Conservation (phyloP, 441 rosid species). For the Pelargonium cotyledonis region DNA sequence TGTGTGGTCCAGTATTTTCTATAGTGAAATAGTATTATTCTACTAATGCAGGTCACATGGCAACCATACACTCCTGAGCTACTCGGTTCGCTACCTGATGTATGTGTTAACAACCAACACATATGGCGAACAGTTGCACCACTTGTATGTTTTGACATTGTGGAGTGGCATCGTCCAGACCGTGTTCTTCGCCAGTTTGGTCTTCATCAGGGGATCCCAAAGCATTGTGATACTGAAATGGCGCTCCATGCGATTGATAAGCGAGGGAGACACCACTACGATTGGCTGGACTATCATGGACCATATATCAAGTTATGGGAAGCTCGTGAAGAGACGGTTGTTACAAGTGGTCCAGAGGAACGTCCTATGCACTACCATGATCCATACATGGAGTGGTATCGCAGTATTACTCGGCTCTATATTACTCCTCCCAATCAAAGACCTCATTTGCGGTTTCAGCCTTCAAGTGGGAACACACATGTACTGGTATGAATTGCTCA, state of each 20-base stretch:
- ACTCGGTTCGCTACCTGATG: not conserved
- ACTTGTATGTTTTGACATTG: conserved; percentile 5
- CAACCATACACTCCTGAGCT: not conserved
- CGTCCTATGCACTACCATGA: not conserved
- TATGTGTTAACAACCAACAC: not conserved
- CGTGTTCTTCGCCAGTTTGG: conserved; percentile 12
- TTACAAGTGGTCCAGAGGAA: not conserved
- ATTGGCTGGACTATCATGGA: not conserved
- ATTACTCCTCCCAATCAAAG: not conserved
- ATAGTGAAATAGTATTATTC: not conserved
- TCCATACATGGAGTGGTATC: not conserved
- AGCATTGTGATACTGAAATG: not conserved
- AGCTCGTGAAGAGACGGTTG: not conserved
- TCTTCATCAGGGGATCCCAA: not conserved
- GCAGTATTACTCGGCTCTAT: not conserved
- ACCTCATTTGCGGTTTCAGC: not conserved
- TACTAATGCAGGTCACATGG: not conserved
- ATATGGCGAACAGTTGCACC: conserved; percentile 9
- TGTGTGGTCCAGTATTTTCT: not conserved
- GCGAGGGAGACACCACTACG: not conserved
- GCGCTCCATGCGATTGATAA: not conserved
- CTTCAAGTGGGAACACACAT: not conserved
- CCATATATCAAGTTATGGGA: not conserved
- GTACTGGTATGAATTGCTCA: not conserved
- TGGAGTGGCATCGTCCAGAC: conserved; percentile 10